A percentile compares a stretch with the other conserved stretches of the same genome.
These are phyloP conservation scores for Aethionema arabicum DNA, from an alignment of 345 rosid species.

Conservation along the genomic window DNA sequence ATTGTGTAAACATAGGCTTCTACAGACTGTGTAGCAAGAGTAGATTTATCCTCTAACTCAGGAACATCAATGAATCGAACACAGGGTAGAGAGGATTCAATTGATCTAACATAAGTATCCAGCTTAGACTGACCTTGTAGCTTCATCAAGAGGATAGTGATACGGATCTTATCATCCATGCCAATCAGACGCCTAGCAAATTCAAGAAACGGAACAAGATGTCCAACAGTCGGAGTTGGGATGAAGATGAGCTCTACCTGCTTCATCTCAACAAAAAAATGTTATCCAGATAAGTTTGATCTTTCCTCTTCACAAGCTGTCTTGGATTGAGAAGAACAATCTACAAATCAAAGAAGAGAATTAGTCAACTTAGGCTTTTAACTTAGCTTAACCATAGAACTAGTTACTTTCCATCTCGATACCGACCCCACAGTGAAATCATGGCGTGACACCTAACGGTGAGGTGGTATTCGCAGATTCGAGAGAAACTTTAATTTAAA, in stretches of 20 bases:
- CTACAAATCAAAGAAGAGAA: constrained; percentile 18
- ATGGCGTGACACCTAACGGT: constrained; percentile 7
- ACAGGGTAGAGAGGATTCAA: constrained; percentile 29
- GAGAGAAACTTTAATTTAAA: constrained; percentile 13
- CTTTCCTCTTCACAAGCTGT: not conserved
- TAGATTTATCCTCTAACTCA: constrained; percentile 30
- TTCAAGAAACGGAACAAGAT: constrained; percentile 48
- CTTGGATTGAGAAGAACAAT: not conserved
- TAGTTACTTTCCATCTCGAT: not conserved
- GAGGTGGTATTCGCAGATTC: constrained; percentile 21
- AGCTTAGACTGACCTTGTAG: constrained; percentile 37
- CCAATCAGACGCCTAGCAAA: constrained; percentile 47
- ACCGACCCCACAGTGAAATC: too few species aligned
- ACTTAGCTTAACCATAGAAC: not conserved
- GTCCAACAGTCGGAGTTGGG: constrained; percentile 41
- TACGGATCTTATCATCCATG: constrained; percentile 42
- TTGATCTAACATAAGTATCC: constrained; percentile 29
- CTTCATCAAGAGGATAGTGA: constrained; percentile 33
- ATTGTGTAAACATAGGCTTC: constrained; percentile 24
- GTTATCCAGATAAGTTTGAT: not conserved
- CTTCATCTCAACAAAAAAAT: constrained; percentile 13
- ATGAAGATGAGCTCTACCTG: constrained; percentile 36
- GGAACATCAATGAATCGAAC: constrained; percentile 34
- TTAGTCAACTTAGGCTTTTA: not conserved
- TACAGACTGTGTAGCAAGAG: constrained; percentile 20